Base-by-base conservation (phyloP, 495 filamentous ascomycete species). In the Clavariopsis aquatica region DNA sequence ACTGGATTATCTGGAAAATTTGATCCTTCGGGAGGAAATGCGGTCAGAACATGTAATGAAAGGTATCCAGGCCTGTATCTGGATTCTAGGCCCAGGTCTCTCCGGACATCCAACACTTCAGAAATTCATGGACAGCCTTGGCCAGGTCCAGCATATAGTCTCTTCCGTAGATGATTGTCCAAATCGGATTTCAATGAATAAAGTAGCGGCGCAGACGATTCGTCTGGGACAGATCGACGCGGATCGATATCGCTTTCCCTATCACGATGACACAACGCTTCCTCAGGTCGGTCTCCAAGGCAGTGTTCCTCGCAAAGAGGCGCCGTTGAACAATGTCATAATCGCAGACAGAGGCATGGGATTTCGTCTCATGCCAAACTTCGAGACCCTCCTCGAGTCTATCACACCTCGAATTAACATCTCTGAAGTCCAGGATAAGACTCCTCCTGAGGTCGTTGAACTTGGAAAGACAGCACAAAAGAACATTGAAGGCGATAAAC, bases 11-110 rank as follows among this genome's bases (percentile, higher is more conserved):
- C 75, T 98, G 34, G 82, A 85, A 2, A 70, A 78, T 28, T 73
- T 97, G 46, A 67, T 97, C 20, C 72, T 75, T 19, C 85, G 90
- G 19, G 74, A 83, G 13, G 94, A 98, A 72, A 96, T 91, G 89
- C 78, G 79, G 20, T 82, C 85, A 20, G 71, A 80, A 26, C 75
- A 81, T 15, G 79, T 96, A 17, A 90, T 89, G 75, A 73, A 76
- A 17, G 85, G 85, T 49, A 69, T 98, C 47, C 76, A 81, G 26
- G 85, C 80, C 27, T 85, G 95, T 27, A 80, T 92, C 58, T 98
- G 93, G 93, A 89, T 90, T 54, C 79, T 96, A 7, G 89, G 89
- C 2, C 78, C 79, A 15, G 85, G 83, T 0, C 81, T 96, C n/a
- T 76, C 78, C 12, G 73, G 82, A 1, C 81, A 94, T 69, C 72